Percentiles rank a stretch among this genome's conserved stretches.
phyloP scores from a whole-genome alignment of 108 stramenopile species.

The Cylindrotheca fusiformis region DNA sequence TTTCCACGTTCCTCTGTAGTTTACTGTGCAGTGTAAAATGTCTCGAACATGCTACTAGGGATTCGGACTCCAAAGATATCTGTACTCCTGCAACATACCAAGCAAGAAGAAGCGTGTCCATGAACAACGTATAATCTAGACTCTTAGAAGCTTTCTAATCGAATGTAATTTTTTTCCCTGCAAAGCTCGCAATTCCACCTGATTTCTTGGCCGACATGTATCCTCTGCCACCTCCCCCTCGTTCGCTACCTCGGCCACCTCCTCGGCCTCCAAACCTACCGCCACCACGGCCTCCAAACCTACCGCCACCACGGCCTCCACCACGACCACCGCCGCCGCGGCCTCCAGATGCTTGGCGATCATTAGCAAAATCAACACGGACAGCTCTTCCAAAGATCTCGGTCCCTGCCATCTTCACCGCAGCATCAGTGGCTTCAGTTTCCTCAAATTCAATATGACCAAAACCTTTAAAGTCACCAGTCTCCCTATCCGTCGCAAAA shows the following conservation, averaged over 20 bases:
- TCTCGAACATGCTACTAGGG: no score
- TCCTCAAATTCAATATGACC: slow-evolving; percentile 94
- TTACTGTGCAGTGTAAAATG: no score
- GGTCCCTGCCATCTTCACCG: slow-evolving; percentile 86
- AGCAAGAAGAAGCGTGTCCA: no score
- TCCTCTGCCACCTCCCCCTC: slow-evolving; percentile 61
- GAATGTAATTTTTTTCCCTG: slow-evolving; percentile 93
- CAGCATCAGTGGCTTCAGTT: slow-evolving; percentile 83
- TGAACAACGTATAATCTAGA: no score
- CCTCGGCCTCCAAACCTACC: slow-evolving; percentile 71
- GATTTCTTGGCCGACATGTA: slow-evolving; percentile 46
- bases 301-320: slow-evolving; percentile 55
- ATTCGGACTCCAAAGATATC: no score
- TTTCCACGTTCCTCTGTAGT: no score
- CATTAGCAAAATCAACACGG: slow-evolving; percentile 88
- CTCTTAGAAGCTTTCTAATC: slow-evolving; percentile 64
- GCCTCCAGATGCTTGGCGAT: slow-evolving; percentile 29
- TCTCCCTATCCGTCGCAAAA: slow-evolving; percentile 95
- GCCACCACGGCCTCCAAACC: slow-evolving; percentile 69
- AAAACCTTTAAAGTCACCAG: slow-evolving; percentile 97
- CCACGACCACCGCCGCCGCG: slow-evolving; percentile 56
- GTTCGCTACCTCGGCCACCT: slow-evolving; percentile 50
- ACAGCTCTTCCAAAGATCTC: slow-evolving; percentile 85
- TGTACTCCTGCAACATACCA: no score
- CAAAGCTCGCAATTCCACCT: slow-evolving; percentile 77